These are phyloP conservation scores for Coffea eugenioides DNA, from an alignment of 257 asterid species.

Conservation along the genomic window DNA sequence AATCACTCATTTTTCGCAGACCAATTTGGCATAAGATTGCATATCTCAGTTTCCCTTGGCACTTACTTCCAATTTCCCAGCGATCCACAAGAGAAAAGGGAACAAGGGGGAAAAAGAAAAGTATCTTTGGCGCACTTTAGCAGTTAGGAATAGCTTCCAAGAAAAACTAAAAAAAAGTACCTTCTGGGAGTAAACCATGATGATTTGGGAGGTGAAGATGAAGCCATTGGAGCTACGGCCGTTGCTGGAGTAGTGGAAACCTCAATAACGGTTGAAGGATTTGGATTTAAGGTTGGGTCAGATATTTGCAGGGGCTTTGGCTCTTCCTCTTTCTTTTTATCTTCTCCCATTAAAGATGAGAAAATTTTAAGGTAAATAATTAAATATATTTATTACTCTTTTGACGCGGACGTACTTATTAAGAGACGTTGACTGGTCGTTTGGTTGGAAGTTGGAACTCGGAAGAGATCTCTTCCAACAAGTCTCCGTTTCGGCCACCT, in stretches of 20 bases:
- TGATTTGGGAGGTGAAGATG: constrained; percentile 29
- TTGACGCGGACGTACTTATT: background rate
- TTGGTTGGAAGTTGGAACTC: background rate
- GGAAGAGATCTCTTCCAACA: background rate
- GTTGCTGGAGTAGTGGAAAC: background rate
- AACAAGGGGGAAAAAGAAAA: background rate
- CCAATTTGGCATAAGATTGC: background rate
- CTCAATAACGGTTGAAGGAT: constrained; percentile 16
- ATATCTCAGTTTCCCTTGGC: constrained; percentile 3
- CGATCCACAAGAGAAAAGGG: background rate
- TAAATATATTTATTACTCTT: background rate
- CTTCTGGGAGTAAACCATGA: constrained; percentile 52
- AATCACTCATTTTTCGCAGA: background rate
- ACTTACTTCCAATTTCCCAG: background rate
- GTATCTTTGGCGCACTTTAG: background rate
- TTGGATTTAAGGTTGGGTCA: constrained; percentile 12
- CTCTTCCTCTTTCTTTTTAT: constrained; percentile 26
- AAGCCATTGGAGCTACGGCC: constrained; percentile 16
- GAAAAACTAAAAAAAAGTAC: constrained; percentile 10
- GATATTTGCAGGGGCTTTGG: constrained; percentile 23
- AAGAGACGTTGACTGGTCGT: constrained; percentile 8
- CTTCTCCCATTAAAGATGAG: constrained; percentile 24
- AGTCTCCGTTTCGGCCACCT: background rate
- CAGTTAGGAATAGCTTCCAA: background rate
- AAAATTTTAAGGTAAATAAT: background rate